phyloP scores from a whole-genome alignment of 306 rosid species.

The Trifolium repens region DNA sequence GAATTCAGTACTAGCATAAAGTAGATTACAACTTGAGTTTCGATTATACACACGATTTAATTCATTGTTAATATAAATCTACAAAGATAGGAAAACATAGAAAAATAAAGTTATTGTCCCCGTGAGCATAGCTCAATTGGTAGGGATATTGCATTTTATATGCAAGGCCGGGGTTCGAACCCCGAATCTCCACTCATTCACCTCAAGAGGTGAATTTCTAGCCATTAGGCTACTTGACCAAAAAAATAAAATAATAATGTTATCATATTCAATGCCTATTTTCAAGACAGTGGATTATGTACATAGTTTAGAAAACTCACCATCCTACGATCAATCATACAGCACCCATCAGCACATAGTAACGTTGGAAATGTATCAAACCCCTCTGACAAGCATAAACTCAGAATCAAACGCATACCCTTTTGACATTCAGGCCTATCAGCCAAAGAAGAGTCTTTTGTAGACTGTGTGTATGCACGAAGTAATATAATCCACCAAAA shows the following conservation, averaged over 20 bases:
- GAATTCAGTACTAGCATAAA: conserved; percentile 1
- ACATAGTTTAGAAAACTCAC: conserved; percentile 53
- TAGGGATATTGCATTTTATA: too few species aligned
- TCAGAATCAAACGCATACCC: conserved; percentile 92
- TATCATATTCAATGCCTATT: background rate
- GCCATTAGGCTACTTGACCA: too few species aligned
- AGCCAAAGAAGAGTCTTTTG: conserved; percentile 87
- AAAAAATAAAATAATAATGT: background rate
- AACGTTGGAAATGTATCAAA: conserved; percentile 97
- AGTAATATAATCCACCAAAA: conserved; percentile 99
- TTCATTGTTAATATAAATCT: background rate
- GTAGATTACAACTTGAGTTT: background rate
- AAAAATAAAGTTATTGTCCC: background rate
- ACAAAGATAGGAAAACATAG: background rate
- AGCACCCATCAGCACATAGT: conserved; percentile 94
- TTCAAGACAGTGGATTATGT: conserved; percentile 10
- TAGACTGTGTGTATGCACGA: conserved; percentile 87
- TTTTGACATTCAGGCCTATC: conserved; percentile 90
- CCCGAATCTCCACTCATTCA: too few species aligned
- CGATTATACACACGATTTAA: background rate
- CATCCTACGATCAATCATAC: conserved; percentile 98
- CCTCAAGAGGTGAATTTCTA: too few species aligned
- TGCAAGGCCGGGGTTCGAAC: too few species aligned
- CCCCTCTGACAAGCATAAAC: conserved; percentile 88
- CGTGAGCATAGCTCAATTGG: too few species aligned